phyloP scores from a whole-genome alignment of 2,329 filamentous ascomycete genomes.

The Teratosphaeria nubilosa region DNA sequence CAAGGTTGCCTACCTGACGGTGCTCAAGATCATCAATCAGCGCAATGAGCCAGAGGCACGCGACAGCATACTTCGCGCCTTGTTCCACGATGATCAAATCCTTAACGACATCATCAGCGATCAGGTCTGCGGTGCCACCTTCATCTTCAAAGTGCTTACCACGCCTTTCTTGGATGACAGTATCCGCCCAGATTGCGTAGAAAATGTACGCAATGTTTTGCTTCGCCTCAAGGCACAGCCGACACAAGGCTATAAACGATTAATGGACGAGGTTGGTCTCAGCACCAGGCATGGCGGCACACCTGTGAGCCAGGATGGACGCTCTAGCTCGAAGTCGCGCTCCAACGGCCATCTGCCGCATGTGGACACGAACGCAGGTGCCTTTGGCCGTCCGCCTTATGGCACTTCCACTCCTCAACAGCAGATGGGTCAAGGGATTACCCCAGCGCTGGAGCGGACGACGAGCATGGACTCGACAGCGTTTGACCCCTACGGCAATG shows the following conservation, averaged over 20 bases:
- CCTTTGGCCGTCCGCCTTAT: conserved; percentile 23
- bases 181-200: conserved; percentile 77
- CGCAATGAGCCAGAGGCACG: conserved; percentile 87
- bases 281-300: conserved; percentile 44
- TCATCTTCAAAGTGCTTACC: conserved; percentile 97
- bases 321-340: conserved; percentile 26
- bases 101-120: conserved; percentile 86
- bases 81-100: conserved; percentile 88
- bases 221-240: conserved; percentile 86
- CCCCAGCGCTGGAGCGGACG: conserved; percentile 33
- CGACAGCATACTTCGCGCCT: conserved; percentile 75
- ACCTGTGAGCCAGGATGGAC: conserved; percentile 23
- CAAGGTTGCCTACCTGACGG: conserved; percentile 94
- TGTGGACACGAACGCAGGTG: conserved; percentile 22
- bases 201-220: conserved; percentile 84
- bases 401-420: conserved; percentile 19
- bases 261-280: conserved; percentile 97
- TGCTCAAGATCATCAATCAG: conserved; percentile 97
- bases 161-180: conserved; percentile 94
- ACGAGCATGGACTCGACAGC: conserved; percentile 39
- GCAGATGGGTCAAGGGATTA: conserved; percentile 28
- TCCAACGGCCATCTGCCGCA: conserved; percentile 25
- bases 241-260: conserved; percentile 89
- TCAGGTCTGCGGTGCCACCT: conserved; percentile 80
- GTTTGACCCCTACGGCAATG: conserved; percentile 37